Evolutionary conservation across 768 basidiomycete genomes (phyloP), one percentile per base, ranked within the genome.

Genomic region (Lactifluus hygrophoroides): DNA sequence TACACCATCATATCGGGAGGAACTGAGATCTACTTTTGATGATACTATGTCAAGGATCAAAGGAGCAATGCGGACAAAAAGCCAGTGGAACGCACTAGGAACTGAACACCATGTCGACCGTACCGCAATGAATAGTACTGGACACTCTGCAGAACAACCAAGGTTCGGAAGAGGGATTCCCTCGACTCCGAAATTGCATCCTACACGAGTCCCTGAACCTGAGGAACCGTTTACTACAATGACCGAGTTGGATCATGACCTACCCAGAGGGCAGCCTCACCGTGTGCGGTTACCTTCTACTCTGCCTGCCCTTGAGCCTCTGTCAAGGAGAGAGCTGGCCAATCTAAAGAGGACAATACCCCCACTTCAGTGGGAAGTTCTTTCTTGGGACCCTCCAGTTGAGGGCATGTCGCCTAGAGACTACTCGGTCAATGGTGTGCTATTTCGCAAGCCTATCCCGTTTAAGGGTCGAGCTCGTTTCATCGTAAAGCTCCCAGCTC

Each of bases 41-140:
- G 88, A 93, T 67, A 80, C 83, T 27, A 90, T 93, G 80, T 88
- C 87, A 6, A 81, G 90, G 42, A 91, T 93, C 66, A 92, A 85
- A 66, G 90, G 88, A 32, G 90, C 85, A 14, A 66, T 93, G 56
- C 79, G 82, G 67, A 78, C 77, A 30, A 86, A 87, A 82, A 85
- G 68, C 17, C 54, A 51, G 16, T 35, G 54, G 84, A 57, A 72
- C 75, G 21, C 70, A 30, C 11, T 32, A 64, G 44, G 78, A 79
- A 44, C 66, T 63, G 54, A 66, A 60, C 69, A 69, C 58, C 48
- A 54, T 45, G 17, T 17, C 9, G 50, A 63, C 40, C 66, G 65
- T 57, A 51, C 25, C n/a, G 23, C 35, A 16, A 21, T 28, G 21
- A 55, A 35, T 40, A 38, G 43, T 14, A 40, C 25, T 34, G 21